phyloP scores from a whole-genome alignment of 1,139 yeast species.

The Sugiyamaella xylanicola region DNA sequence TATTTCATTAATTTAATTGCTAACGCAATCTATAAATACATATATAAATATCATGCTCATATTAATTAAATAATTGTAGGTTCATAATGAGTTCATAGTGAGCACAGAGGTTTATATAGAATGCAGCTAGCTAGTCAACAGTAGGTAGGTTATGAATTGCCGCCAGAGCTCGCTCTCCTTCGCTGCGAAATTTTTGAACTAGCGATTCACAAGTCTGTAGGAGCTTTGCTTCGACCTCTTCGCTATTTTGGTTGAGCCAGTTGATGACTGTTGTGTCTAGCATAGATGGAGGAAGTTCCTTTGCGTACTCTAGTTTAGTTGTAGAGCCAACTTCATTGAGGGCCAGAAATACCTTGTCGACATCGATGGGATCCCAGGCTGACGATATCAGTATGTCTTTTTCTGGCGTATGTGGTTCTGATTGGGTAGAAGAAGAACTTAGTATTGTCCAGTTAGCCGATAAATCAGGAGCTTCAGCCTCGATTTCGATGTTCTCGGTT shows the following conservation, averaged over 20 bases:
- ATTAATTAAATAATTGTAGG: conserved; percentile 8
- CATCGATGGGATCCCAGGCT: conserved; percentile 38
- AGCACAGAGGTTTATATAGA: not conserved
- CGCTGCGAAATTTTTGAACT: conserved; percentile 35
- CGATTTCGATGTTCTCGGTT: not conserved
- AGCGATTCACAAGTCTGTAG: conserved; percentile 40
- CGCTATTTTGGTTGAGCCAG: conserved; percentile 60
- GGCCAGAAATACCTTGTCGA: conserved; percentile 43
- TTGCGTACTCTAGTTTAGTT: conserved; percentile 42
- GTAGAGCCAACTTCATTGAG: conserved; percentile 47
- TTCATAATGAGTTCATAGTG: conserved; percentile 5
- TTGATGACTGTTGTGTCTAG: conserved; percentile 67
- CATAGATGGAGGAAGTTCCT: conserved; percentile 66
- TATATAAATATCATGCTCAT: conserved; percentile 4
- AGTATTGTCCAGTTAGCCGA: conserved; percentile 27
- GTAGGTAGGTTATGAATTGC: conserved; percentile 30
- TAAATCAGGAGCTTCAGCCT: conserved; percentile 9
- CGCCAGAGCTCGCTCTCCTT: conserved; percentile 35
- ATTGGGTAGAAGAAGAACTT: conserved; percentile 26
- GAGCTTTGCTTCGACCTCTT: conserved; percentile 38
- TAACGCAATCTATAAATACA: conserved; percentile 11
- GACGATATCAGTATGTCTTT: not conserved
- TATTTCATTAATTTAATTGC: conserved; percentile 2
- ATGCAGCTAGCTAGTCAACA: not conserved
- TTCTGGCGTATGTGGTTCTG: conserved; percentile 9